Percentiles rank a stretch among this genome's conserved stretches.
These are phyloP conservation scores for Cryphonectria radicalis DNA, from an alignment of 2,329 filamentous ascomycete genomes.

Conservation along the genomic window DNA sequence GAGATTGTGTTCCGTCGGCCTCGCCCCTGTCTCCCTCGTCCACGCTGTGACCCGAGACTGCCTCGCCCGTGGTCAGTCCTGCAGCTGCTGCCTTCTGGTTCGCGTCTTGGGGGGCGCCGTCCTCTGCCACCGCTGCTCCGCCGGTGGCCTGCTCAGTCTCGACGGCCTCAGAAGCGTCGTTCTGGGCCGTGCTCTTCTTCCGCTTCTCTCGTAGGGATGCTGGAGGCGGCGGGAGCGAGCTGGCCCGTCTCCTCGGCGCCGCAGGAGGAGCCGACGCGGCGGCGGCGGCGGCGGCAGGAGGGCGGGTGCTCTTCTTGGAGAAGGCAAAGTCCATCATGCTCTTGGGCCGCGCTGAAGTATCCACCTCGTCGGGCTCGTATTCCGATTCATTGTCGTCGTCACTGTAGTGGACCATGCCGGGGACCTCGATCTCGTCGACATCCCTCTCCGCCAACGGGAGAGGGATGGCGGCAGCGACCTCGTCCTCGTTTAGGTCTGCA, in stretches of 20 bases:
- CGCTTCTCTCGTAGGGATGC: constrained; percentile 33
- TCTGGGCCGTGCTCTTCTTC: constrained; percentile 15
- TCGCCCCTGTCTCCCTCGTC: constrained; percentile 48
- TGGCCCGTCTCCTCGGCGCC: constrained; percentile 49
- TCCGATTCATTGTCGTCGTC: constrained; percentile 65
- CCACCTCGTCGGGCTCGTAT: constrained; percentile 42
- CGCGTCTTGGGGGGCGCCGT: constrained; percentile 9
- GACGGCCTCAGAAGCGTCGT: neutral
- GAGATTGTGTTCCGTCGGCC: constrained; percentile 40
- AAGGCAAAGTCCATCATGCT: constrained; percentile 47
- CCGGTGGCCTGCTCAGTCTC: constrained; percentile 38
- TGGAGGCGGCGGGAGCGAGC: constrained; percentile 51
- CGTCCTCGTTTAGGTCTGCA: constrained; percentile 43
- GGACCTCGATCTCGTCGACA: constrained; percentile 79
- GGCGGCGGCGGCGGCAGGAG: constrained; percentile 40
- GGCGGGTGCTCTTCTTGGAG: constrained; percentile 34
- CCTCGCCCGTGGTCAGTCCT: neutral
- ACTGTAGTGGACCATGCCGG: constrained; percentile 65
- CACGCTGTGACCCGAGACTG: constrained; percentile 8
- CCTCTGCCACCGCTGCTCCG: constrained; percentile 42
- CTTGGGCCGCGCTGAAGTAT: constrained; percentile 47
- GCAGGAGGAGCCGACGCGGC: constrained; percentile 43
- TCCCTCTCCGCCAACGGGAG: constrained; percentile 71
- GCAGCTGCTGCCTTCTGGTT: constrained; percentile 24
- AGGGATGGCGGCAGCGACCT: constrained; percentile 64